A percentile compares a stretch with the other conserved stretches of the same genome.
These are phyloP conservation scores for Trichoderma reesei DNA, from an alignment of 495 filamentous ascomycete species.

Conservation along the genomic window DNA sequence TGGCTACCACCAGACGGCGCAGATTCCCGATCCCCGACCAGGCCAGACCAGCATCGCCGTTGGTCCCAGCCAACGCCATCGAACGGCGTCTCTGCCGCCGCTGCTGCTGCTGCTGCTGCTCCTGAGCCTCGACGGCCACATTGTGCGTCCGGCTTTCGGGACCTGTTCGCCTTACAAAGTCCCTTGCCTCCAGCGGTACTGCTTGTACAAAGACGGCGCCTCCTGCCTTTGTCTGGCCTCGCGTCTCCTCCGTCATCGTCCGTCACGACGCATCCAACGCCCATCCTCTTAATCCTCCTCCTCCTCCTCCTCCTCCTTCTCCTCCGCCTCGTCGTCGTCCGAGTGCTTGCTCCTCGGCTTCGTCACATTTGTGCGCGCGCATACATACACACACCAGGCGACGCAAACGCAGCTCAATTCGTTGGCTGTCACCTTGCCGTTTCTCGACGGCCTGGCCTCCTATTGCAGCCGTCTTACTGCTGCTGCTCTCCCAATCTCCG, in stretches of 20 bases:
- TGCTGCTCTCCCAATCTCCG: neutral
- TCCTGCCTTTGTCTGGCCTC: neutral
- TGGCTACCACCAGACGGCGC: neutral
- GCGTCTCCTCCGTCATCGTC: neutral
- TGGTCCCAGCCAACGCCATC: too few relatives aligned
- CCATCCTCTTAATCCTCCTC: neutral
- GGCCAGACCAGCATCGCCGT: too few relatives aligned
- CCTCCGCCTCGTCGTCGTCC: neutral
- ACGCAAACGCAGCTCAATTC: neutral
- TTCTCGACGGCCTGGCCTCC: neutral
- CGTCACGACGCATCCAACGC: neutral
- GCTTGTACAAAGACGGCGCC: neutral
- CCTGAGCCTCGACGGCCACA: too few relatives aligned
- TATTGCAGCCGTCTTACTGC: neutral
- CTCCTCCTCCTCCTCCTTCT: neutral
- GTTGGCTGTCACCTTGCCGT: neutral
- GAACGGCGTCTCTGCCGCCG: neutral
- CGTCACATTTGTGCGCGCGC: neutral
- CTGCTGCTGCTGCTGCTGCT: too few relatives aligned
- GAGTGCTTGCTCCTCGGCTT: neutral
- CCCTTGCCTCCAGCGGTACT: neutral
- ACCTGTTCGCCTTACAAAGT: too few relatives aligned
- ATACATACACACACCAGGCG: neutral
- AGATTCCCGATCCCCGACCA: neutral
- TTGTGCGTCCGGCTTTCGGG: too few relatives aligned